Base-by-base conservation (phyloP, 2,329 filamentous ascomycete species). In the Aspergillaceae sp. region DNA sequence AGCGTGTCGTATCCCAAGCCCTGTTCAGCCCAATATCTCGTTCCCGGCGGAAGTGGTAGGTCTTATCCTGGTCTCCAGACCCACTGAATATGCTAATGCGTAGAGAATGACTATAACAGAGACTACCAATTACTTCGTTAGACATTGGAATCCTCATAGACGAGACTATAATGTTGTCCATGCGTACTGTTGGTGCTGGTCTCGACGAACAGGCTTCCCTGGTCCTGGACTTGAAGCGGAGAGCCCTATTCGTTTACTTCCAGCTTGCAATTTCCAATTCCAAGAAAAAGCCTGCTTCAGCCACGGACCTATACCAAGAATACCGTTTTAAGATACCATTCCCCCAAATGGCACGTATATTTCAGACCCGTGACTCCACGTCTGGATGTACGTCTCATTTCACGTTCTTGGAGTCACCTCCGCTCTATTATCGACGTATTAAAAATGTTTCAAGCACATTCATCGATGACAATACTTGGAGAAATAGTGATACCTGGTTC, bases 61-160 rank as follows among this genome's bases (percentile, higher is more conserved):
- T 2, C 41, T 11, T 10, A 28, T 42, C 3, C 10, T 7, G 26
- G n/a, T 41, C 40, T 8, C 28, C 28, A 30, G 29, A 19, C n/a
- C 5, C 4, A 29, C 28, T 11, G 11, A 38, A 8, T 8, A 38
- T 38, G 11, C 36, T 38, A 26, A 38, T 4, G 7, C 3, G 8
- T 38, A 5, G 30, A 32, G 8, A 32, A 32, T 9, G 30, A 32
- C 37, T 8, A 26, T 34, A 6, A 19, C 64, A 77, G 62, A 69
- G 58, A 10, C 51, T 81, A 1, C 56, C 62, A 1, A 69, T 76
- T 2, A 55, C 60, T 1, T 68, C 66, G 0, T 56, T 89, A 1
- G 74, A 80, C 11, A 84, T 89, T 53, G 85, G 86, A 0, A 69
- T 80, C 36, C 73, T 80, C 65, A 55, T 74, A 1, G 65, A 73